Conservation (phyloP, 208 protist genomes). For the Acanthamoeba sp. region DNA sequence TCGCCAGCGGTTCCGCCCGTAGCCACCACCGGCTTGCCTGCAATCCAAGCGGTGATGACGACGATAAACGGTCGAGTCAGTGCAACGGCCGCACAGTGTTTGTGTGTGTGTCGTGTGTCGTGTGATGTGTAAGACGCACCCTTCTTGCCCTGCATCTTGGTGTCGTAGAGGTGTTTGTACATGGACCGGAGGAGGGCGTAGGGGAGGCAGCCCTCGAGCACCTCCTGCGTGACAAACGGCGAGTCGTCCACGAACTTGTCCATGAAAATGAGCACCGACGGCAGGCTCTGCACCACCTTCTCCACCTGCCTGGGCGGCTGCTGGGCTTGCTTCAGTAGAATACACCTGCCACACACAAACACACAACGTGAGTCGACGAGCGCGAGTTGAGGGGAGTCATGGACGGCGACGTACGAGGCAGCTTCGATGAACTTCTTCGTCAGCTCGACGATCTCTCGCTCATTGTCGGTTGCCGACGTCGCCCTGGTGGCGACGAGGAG, state of each 20-base stretch:
- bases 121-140: neutral
- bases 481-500: slow-evolving; percentile 16
- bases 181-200: slow-evolving; percentile 61
- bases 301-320: slow-evolving; percentile 43
- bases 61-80: neutral
- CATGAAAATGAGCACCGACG: slow-evolving; percentile 67
- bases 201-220: slow-evolving; percentile 35
- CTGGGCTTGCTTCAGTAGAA: slow-evolving; percentile 60
- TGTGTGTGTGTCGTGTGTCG: no score
- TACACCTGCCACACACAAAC: slow-evolving; percentile 39
- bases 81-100: no score
- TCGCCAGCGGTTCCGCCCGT: neutral
- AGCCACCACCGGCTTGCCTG: neutral
- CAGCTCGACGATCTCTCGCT: slow-evolving; percentile 37
- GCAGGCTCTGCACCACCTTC: slow-evolving; percentile 66
- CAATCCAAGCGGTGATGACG: neutral
- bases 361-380: no score
- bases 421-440: slow-evolving; percentile 52
- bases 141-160: slow-evolving; percentile 46
- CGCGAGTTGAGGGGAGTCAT: no score
- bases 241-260: slow-evolving; percentile 65
- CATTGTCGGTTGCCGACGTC: neutral
- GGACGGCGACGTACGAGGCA: neutral
- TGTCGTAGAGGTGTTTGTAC: slow-evolving; percentile 74
- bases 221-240: slow-evolving; percentile 35